A percentile compares a stretch with the other conserved stretches of the same genome.
Evolutionary conservation across 768 basidiomycete species (phyloP).

Genomic region (Coprinellus micaceus): DNA sequence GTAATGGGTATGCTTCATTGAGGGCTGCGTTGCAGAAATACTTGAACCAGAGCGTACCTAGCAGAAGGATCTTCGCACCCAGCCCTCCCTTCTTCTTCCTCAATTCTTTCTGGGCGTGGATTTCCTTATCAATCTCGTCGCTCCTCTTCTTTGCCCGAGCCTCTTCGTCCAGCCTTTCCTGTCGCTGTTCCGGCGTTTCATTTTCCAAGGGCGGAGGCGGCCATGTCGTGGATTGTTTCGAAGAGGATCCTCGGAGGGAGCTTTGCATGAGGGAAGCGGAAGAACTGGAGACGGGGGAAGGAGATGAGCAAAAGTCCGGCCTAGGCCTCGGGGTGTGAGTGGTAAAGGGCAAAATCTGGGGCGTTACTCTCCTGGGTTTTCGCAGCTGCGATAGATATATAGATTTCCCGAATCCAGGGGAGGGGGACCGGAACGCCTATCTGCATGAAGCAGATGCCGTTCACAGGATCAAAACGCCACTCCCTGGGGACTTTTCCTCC

Average conservation of each 20-base stretch:
- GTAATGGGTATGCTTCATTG: not conserved
- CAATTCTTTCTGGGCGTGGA: constrained; percentile 41
- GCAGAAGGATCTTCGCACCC: constrained; percentile 50
- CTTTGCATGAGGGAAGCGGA: too few species aligned
- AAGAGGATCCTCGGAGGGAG: too few species aligned
- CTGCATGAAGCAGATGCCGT: not conserved
- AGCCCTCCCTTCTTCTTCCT: constrained; percentile 28
- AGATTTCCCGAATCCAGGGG: not conserved
- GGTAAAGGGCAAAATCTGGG: too few species aligned
- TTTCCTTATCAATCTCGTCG: constrained; percentile 52
- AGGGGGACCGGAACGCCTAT: not conserved
- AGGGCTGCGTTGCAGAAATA: not conserved
- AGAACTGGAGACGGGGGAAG: too few species aligned
- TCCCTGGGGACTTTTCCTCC: not conserved
- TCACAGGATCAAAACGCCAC: not conserved
- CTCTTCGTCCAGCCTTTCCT: constrained; percentile 39
- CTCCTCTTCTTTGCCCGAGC: constrained; percentile 48
- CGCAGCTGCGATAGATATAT: not conserved
- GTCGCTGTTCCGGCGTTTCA: constrained; percentile 42
- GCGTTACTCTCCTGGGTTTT: not conserved
- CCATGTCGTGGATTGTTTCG: not conserved
- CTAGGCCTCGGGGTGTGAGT: too few species aligned
- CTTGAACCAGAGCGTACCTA: constrained; percentile 37
- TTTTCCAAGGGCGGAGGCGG: constrained; percentile 22
- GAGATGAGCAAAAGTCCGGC: too few species aligned